phyloP scores from a whole-genome alignment of 2,329 filamentous ascomycete species.

The Thelonectria olida region DNA sequence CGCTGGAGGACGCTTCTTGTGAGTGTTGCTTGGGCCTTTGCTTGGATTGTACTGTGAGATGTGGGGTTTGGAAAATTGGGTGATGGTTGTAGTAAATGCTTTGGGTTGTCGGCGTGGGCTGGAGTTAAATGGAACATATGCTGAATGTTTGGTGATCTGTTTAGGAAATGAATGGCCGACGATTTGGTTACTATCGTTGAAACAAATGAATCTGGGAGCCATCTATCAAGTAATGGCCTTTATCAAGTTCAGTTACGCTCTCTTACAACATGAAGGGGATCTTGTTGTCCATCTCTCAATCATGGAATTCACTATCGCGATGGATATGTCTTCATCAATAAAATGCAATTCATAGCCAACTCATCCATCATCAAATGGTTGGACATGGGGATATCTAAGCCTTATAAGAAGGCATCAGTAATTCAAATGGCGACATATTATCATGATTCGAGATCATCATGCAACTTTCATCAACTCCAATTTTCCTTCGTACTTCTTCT shows the following conservation, averaged over 20 bases:
- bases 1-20: constrained; percentile 10
- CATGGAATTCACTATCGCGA: not conserved
- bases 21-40: constrained; percentile 2
- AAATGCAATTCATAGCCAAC: not conserved
- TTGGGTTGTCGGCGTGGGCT: not conserved
- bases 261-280: no score
- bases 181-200: not conserved
- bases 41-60: not conserved
- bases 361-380: not conserved
- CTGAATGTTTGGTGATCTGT: no score
- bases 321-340: not conserved
- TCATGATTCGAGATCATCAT: not conserved
- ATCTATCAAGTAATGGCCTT: not conserved
- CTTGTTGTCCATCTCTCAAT: not conserved
- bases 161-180: no score
- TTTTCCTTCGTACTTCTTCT: constrained; percentile 7
- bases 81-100: no score
- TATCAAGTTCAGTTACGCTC: not conserved
- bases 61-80: not conserved
- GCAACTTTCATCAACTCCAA: not conserved
- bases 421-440: not conserved
- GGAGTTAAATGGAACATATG: no score
- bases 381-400: constrained; percentile 35
- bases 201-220: not conserved
- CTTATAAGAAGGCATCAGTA: constrained; percentile 12